These are phyloP conservation scores for Aristolochia contorta DNA, from an alignment of 164 flowering plant species.

Conservation along the genomic window DNA sequence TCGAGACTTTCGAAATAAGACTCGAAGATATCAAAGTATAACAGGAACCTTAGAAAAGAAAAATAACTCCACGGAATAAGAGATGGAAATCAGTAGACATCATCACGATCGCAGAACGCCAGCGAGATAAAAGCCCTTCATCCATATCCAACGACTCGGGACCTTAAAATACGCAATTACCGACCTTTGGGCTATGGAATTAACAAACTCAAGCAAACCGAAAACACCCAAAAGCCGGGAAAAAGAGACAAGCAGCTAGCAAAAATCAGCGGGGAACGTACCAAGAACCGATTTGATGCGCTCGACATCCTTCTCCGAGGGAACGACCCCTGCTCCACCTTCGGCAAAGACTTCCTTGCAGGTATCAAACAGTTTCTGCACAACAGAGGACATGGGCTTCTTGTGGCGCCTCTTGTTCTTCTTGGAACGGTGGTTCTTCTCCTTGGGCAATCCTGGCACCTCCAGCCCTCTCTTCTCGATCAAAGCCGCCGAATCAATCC, in stretches of 20 bases:
- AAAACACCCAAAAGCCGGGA: not conserved
- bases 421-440: slow-evolving; percentile 21
- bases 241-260: not conserved
- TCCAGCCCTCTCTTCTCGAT: slow-evolving; percentile 3
- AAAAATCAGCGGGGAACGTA: not conserved
- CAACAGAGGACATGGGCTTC: slow-evolving; percentile 21
- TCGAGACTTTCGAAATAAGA: too few relatives aligned
- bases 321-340: slow-evolving; percentile 37
- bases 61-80: too few relatives aligned
- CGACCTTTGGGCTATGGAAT: too few relatives aligned
- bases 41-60: too few relatives aligned
- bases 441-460: slow-evolving; percentile 4
- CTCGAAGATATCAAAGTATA: too few relatives aligned
- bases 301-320: slow-evolving; percentile 29
- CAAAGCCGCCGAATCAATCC: slow-evolving; percentile 13
- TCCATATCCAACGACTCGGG: too few relatives aligned
- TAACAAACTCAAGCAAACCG: too few relatives aligned
- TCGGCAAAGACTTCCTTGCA: slow-evolving; percentile 52
- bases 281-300: slow-evolving; percentile 39
- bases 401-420: slow-evolving; percentile 27
- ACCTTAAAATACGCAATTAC: too few relatives aligned
- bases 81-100: too few relatives aligned
- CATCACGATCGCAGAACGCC: too few relatives aligned
- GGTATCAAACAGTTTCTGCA: slow-evolving; percentile 42
- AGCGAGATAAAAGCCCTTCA: too few relatives aligned